phyloP scores from a whole-genome alignment of 75 land plant species.

The Pseudotsuga menziesii region DNA sequence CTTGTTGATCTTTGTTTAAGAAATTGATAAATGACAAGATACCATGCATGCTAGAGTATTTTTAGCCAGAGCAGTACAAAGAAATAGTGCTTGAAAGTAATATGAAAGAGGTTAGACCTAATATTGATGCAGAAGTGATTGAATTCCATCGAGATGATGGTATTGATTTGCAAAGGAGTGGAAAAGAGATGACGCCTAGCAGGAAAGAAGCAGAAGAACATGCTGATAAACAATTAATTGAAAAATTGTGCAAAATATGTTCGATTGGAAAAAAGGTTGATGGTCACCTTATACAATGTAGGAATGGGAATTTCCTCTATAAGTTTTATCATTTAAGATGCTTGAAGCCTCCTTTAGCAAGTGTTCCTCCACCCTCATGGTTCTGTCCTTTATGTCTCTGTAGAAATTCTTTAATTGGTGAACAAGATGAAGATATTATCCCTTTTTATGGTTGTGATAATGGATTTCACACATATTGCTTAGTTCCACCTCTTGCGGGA shows the following conservation, averaged over 20 bases:
- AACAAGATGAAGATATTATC: slow-evolving; percentile 24
- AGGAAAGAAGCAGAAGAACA: not conserved
- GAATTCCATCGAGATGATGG: not conserved
- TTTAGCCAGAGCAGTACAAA: not conserved
- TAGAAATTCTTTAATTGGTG: slow-evolving; percentile 27
- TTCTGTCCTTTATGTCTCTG: slow-evolving; percentile 23
- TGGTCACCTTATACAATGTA: slow-evolving; percentile 3
- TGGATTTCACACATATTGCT: slow-evolving; percentile 33
- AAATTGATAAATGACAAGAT: too few species aligned
- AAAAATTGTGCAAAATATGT: not conserved
- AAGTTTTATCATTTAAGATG: slow-evolving; percentile 15
- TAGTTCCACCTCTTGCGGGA: slow-evolving; percentile 25
- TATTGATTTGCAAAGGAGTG: not conserved
- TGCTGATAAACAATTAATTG: not conserved
- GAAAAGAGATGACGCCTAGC: not conserved
- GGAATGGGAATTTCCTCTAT: slow-evolving; percentile 6
- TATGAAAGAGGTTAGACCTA: not conserved
- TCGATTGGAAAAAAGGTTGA: slow-evolving; percentile 2
- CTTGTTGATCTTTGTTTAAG: too few species aligned
- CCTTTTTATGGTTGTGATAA: slow-evolving; percentile 40
- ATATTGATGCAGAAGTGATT: not conserved
- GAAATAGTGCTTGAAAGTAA: not conserved
- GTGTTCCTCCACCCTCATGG: slow-evolving; percentile 10
- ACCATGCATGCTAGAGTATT: too few species aligned
- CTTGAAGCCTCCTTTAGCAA: slow-evolving; percentile 7